Percentiles rank a stretch among this genome's conserved stretches.
Evolutionary conservation across 2,329 filamentous ascomycete genomes (phyloP).

Genomic region (Penicillium sp.): DNA sequence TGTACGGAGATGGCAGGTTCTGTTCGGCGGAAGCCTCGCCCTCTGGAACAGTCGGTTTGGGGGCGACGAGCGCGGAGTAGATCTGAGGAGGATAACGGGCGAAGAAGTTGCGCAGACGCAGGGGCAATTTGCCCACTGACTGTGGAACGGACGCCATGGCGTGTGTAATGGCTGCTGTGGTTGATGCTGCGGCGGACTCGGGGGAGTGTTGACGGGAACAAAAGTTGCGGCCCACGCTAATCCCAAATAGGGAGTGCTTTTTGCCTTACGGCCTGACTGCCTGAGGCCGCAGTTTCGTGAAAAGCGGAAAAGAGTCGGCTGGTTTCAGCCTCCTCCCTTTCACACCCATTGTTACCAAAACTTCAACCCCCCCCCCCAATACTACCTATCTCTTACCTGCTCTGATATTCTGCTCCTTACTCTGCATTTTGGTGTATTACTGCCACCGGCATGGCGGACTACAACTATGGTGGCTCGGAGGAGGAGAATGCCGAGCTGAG

Average conservation of each 20-base stretch:
- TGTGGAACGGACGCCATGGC: slow-evolving; percentile 24
- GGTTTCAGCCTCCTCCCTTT: slow-evolving; percentile 17
- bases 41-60: slow-evolving; percentile 28
- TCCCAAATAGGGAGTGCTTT: background rate
- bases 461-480: slow-evolving; percentile 73
- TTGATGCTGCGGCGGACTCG: background rate
- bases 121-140: slow-evolving; percentile 60
- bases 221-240: slow-evolving; percentile 7
- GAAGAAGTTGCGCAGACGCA: slow-evolving; percentile 82
- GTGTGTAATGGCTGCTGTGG: slow-evolving; percentile 3
- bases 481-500: slow-evolving; percentile 83
- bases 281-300: background rate
- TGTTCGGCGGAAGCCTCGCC: slow-evolving; percentile 23
- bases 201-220: slow-evolving; percentile 4
- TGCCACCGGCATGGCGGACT: slow-evolving; percentile 67
- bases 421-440: slow-evolving; percentile 7
- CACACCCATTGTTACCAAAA: slow-evolving; percentile 20
- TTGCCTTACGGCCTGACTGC: background rate
- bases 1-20: slow-evolving; percentile 43
- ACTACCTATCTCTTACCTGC: slow-evolving; percentile 1
- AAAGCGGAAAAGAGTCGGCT: slow-evolving; percentile 6
- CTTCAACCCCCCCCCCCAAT: slow-evolving; percentile 6
- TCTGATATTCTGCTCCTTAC: background rate
- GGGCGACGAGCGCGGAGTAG: slow-evolving; percentile 46
- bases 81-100: slow-evolving; percentile 78